These are phyloP conservation scores for Climacium dendroides DNA, from an alignment of 225 moss, liverwort and hornwort genomes.

Conservation along the genomic window DNA sequence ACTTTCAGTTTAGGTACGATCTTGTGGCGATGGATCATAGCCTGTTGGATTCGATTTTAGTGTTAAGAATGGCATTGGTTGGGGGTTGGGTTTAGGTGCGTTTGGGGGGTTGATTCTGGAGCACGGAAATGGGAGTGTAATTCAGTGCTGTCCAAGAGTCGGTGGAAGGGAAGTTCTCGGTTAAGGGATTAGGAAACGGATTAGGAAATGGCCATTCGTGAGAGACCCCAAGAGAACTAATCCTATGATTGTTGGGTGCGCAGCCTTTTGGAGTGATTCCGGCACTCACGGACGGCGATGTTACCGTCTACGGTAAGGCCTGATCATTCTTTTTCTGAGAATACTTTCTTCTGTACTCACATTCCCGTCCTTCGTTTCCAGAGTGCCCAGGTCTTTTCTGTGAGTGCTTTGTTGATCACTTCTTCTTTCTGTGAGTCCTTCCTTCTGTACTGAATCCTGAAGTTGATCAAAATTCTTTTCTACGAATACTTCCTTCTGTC, in stretches of 20 bases:
- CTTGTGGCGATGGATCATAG: too few species aligned
- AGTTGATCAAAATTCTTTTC: not conserved
- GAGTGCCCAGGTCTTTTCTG: not conserved
- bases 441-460: too few species aligned
- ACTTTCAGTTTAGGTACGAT: not conserved
- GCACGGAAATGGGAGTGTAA: not conserved
- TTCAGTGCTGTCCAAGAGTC: too few species aligned
- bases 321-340: too few species aligned
- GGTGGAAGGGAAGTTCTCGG: not conserved
- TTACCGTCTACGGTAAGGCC: not conserved
- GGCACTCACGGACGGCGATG: not conserved
- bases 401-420: not conserved
- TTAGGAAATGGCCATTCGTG: too few species aligned
- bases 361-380: not conserved
- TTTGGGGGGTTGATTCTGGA: not conserved
- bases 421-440: too few species aligned
- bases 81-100: not conserved
- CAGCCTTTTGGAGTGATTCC: constrained; percentile 38
- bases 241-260: not conserved
- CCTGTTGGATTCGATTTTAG: not conserved
- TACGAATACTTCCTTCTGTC: too few species aligned
- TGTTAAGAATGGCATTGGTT: not conserved
- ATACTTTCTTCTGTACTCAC: not conserved
- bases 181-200: not conserved
- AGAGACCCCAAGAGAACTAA: not conserved